Base-by-base conservation (phyloP, 352 stramenopile genomes). In the Phytopythium litorale region DNA sequence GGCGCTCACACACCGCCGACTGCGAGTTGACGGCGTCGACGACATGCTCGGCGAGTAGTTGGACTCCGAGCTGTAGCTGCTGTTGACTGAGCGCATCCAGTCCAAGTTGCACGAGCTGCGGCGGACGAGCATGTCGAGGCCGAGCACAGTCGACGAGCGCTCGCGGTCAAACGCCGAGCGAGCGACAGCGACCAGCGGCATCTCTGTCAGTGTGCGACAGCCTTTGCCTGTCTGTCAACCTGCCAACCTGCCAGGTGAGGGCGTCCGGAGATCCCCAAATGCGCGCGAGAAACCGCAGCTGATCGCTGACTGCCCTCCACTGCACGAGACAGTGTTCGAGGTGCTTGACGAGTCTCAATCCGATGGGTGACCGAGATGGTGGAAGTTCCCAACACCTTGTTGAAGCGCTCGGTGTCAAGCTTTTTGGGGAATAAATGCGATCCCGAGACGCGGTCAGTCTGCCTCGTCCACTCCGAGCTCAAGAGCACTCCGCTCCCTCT, bases 31-130 rank as follows among this genome's bases (percentile, higher is more conserved):
- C 3, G 30, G 63, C 7, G 33, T 15, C 33, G 68, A 65, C 33
- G 66, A 56, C 69, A 67, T 75, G 46, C 60, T 72, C n/a, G 68
- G 64, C 35, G 62, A 51, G 5, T 40, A 58, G 25, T 40, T 56
- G 19, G 54, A 32, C 21, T 57, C 62, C 9, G 59, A 37, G 45
- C 52, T 56, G 60, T 68, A 66, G 38, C 59, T 73, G 7, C 65
- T 60, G 38, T 63, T 61, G 48, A 61, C 63, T 0, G 56, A 66
- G 13, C 7, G 65, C 55, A 71, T 64, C 18, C 68, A 40, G 40
- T 76, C 66, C 13, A 62, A 63, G 53, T 65, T 60, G 30, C 66
- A 54, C 15, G 48, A 54, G 48, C 48, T 54, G 25, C 48, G 25
- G 9, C 48, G 48, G 3, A 23, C 19, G n/a, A 54, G 48, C 4